Conservation (phyloP, 2,329 filamentous ascomycete genomes). For the Alternaria ethzedia region DNA sequence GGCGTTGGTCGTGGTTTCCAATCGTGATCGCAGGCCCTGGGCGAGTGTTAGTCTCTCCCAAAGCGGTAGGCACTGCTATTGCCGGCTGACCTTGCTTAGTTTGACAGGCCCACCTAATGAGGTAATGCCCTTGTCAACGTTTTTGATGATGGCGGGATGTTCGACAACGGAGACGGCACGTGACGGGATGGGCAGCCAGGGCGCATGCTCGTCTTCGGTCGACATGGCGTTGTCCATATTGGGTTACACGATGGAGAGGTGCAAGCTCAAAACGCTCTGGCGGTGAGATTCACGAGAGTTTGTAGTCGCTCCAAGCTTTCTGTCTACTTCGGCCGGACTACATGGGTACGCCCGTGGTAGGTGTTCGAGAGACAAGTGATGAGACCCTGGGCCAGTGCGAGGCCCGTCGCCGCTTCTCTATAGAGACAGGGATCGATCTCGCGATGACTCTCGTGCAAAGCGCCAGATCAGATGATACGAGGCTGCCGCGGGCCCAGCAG, state of each 20-base stretch:
- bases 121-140: constrained; percentile 67
- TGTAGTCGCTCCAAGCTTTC: not conserved
- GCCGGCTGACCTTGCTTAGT: constrained; percentile 57
- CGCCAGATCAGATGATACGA: constrained; percentile 1
- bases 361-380: not conserved
- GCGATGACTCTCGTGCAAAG: not conserved
- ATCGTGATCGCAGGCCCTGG: constrained; percentile 37
- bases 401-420: not conserved
- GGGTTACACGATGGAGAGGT: not conserved
- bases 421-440: constrained; percentile 13
- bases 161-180: constrained; percentile 66
- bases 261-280: constrained; percentile 8
- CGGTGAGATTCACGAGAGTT: not conserved
- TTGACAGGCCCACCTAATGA: constrained; percentile 65
- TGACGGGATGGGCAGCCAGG: constrained; percentile 59
- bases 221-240: constrained; percentile 12
- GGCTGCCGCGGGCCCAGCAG: not conserved
- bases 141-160: constrained; percentile 70
- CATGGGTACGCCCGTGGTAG: not conserved
- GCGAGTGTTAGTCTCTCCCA: constrained; percentile 14
- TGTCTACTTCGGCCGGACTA: not conserved
- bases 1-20: constrained; percentile 28
- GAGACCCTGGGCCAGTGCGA: not conserved
- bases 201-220: constrained; percentile 29
- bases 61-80: constrained; percentile 2